phyloP scores from a whole-genome alignment of 352 stramenopile species.

The Globisporangium mamillatum region DNA sequence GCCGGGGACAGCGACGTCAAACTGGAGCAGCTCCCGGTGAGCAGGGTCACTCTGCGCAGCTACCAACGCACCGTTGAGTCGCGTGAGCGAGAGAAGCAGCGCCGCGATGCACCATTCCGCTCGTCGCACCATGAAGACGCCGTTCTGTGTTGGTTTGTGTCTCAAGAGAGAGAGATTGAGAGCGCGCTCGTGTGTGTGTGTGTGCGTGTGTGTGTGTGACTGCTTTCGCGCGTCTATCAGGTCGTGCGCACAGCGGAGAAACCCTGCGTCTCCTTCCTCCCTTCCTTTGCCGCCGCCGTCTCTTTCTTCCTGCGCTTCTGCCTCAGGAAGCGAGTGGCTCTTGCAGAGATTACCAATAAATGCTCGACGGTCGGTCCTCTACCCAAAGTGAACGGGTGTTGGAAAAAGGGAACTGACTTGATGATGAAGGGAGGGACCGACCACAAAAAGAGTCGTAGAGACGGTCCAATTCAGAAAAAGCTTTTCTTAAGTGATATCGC shows the following conservation, averaged over 20 bases:
- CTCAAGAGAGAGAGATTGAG: neutral
- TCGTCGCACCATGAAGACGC: conserved; percentile 15
- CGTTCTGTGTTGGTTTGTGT: neutral
- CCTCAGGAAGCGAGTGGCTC: neutral
- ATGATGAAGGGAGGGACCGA: neutral
- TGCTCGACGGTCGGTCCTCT: neutral
- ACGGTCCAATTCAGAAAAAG: neutral
- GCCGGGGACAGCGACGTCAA: neutral
- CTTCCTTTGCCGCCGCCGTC: neutral
- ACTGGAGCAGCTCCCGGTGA: conserved; percentile 10
- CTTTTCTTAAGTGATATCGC: neutral
- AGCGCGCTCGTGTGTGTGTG: neutral
- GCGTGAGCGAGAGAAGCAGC: conserved; percentile 15
- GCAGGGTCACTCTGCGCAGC: neutral
- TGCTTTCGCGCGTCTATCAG: neutral
- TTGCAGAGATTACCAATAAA: neutral
- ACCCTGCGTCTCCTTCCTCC: neutral
- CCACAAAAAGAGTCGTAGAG: neutral
- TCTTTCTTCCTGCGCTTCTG: neutral
- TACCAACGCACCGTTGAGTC: neutral
- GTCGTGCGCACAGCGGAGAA: neutral
- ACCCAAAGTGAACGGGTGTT: neutral
- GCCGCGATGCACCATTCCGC: conserved; percentile 13
- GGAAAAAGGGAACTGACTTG: neutral
- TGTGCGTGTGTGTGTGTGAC: neutral